Conservation (phyloP, 2,329 filamentous ascomycete genomes). For the Chaetoscypha palmicola region DNA sequence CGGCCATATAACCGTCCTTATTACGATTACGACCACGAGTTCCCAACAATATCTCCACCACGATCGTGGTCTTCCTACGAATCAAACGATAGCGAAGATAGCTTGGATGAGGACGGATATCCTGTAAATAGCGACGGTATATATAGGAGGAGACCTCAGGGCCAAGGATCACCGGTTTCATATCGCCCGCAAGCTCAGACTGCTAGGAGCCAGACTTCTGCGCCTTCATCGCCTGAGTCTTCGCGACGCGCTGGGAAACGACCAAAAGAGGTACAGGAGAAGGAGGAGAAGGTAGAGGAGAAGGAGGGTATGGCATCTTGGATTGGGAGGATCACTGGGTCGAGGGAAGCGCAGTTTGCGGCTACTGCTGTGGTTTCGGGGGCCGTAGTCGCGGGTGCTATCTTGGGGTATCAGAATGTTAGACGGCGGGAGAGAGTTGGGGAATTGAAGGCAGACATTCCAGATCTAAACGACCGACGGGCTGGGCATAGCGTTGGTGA, state of each 20-base stretch:
- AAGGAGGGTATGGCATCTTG: conserved; percentile 25
- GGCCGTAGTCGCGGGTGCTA: conserved; percentile 50
- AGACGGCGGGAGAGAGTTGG: conserved; percentile 47
- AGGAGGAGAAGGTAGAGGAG: conserved; percentile 4
- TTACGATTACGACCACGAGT: conserved; percentile 11
- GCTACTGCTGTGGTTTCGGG: conserved; percentile 64
- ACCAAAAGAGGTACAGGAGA: neutral
- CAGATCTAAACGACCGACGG: conserved; percentile 30
- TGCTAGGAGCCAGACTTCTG: neutral
- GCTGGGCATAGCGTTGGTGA: conserved; percentile 32
- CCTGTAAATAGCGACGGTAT: neutral
- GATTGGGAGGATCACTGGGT: conserved; percentile 20
- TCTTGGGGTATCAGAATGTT: conserved; percentile 57
- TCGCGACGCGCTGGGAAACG: neutral
- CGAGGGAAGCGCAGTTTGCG: conserved; percentile 47
- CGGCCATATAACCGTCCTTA: conserved; percentile 17
- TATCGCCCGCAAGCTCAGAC: neutral
- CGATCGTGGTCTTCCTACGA: conserved; percentile 2
- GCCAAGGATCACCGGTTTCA: neutral
- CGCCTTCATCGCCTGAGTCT: neutral
- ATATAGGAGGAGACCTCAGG: neutral
- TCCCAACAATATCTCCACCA: conserved; percentile 4
- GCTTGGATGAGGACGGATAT: conserved; percentile 5
- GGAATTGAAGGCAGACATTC: conserved; percentile 55
- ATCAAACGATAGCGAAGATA: conserved; percentile 2